Conservation (phyloP, 768 basidiomycete genomes). For the Mycena galopus region DNA sequence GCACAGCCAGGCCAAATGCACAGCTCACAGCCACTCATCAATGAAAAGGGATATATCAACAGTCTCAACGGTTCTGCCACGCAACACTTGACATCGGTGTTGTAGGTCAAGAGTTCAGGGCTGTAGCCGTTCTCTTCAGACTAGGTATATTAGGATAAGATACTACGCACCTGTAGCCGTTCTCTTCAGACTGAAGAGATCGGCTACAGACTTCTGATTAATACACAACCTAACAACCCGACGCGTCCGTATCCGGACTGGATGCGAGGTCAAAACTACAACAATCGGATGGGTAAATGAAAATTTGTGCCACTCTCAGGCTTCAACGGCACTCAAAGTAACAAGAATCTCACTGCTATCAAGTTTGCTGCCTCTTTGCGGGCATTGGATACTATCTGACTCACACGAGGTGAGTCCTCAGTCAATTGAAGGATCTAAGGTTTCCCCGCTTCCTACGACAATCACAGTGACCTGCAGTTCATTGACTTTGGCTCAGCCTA, state of each 20-base stretch:
- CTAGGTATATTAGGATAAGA: no score
- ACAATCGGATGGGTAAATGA: background rate
- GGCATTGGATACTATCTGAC: background rate
- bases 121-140: no score
- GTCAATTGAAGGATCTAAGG: background rate
- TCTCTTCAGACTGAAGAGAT: no score
- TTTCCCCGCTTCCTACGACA: background rate
- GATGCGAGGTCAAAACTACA: no score
- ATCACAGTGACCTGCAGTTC: no score
- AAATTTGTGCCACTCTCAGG: background rate
- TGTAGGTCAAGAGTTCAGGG: no score
- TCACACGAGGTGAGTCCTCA: background rate
- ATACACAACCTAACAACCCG: no score
- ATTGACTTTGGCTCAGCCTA: no score
- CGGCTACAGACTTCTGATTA: no score
- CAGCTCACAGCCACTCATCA: background rate
- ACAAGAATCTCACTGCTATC: conserved; percentile 1
- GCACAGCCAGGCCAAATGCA: no score
- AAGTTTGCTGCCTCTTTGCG: background rate
- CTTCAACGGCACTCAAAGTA: background rate
- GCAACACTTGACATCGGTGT: background rate
- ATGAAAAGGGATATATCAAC: background rate
- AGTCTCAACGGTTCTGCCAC: background rate
- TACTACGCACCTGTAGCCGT: no score
- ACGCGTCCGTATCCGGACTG: no score